Evolutionary conservation across 2,329 filamentous ascomycete species (phyloP).

Genomic region (Penicillium sp.): DNA sequence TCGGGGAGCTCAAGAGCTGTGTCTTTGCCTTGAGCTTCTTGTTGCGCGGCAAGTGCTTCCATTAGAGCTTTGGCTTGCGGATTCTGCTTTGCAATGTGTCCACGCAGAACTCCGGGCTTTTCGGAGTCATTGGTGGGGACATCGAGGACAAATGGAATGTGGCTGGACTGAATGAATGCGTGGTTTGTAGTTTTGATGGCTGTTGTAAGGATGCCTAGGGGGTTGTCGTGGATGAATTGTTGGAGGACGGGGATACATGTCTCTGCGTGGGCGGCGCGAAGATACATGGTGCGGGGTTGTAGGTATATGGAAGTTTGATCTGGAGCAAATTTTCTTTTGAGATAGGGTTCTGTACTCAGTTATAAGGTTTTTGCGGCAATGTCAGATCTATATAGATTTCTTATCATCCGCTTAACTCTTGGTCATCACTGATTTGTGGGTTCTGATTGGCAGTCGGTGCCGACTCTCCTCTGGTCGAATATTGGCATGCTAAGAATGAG

Average conservation of each 20-base stretch:
- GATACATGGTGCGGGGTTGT: constrained; percentile 52
- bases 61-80: constrained; percentile 64
- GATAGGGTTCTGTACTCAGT: neutral
- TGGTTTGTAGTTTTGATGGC: constrained; percentile 53
- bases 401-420: neutral
- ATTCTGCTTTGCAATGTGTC: constrained; percentile 64
- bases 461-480: neutral
- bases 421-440: neutral
- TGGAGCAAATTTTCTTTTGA: neutral
- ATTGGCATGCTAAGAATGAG: neutral
- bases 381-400: neutral
- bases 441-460: constrained; percentile 4
- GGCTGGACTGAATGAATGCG: constrained; percentile 58
- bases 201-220: constrained; percentile 64
- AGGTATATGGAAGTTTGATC: neutral
- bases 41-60: constrained; percentile 39
- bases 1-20: constrained; percentile 34
- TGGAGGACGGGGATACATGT: constrained; percentile 50
- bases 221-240: constrained; percentile 59
- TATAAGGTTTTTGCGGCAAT: neutral
- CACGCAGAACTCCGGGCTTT: constrained; percentile 51
- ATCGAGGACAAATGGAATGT: constrained; percentile 63
- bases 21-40: constrained; percentile 14
- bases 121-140: constrained; percentile 48
- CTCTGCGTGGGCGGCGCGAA: constrained; percentile 57